These are phyloP conservation scores for Chrysopogon serrulatus DNA, from an alignment of 176 grass and related monocot species.

Conservation along the genomic window DNA sequence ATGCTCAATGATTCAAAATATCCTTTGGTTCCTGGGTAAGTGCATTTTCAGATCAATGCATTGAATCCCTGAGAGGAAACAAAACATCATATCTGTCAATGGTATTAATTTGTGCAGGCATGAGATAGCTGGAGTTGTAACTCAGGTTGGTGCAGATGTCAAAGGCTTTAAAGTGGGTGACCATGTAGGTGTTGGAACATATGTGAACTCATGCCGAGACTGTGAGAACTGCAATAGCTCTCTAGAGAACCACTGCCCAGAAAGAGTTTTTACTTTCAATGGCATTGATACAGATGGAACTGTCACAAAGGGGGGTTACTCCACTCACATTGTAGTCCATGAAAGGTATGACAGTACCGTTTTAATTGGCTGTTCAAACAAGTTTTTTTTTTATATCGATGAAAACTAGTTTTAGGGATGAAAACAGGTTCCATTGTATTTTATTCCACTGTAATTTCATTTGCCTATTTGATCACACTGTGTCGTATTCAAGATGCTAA, in stretches of 20 bases:
- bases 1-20: conserved; percentile 36
- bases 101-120: no score
- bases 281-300: conserved; percentile 58
- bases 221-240: not conserved
- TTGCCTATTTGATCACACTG: not conserved
- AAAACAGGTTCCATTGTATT: not conserved
- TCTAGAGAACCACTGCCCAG: conserved; percentile 36
- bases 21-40: conserved; percentile 73
- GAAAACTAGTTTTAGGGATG: not conserved
- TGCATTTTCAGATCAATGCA: not conserved
- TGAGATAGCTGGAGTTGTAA: not conserved
- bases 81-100: no score
- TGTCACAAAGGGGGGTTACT: conserved; percentile 77
- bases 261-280: conserved; percentile 52
- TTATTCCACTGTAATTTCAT: not conserved
- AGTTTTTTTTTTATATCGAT: not conserved
- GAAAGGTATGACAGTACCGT: conserved; percentile 36
- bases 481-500: not conserved
- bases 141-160: not conserved
- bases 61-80: not conserved
- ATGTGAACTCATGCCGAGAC: not conserved
- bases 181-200: not conserved
- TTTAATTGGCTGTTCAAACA: not conserved
- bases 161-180: not conserved
- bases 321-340: conserved; percentile 64